Percentiles rank a stretch among this genome's conserved stretches.
These are phyloP conservation scores for Phytophthora aleatoria DNA, from an alignment of 352 stramenopile genomes.

Conservation along the genomic window DNA sequence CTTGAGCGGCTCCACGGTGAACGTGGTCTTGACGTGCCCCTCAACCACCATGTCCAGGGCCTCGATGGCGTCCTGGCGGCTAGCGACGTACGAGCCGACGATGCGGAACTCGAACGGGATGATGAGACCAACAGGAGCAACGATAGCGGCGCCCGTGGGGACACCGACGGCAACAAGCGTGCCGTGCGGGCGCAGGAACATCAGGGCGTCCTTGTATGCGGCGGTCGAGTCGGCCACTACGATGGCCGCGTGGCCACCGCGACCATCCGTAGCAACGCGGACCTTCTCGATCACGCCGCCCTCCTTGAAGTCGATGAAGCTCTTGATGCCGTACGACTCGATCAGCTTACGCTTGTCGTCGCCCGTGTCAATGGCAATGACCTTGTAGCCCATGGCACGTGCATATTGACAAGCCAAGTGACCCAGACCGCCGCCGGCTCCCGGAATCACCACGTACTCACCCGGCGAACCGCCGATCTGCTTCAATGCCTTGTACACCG, in stretches of 20 bases:
- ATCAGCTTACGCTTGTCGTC: constrained; percentile 70
- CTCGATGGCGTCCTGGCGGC: constrained; percentile 59
- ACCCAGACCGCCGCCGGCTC: constrained; percentile 76
- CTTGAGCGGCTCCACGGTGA: constrained; percentile 39
- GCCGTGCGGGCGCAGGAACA: constrained; percentile 69
- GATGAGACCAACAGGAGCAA: constrained; percentile 36
- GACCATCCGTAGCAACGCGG: constrained; percentile 44
- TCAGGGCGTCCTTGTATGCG: constrained; percentile 58
- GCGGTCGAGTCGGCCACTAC: constrained; percentile 71
- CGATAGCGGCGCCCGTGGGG: constrained; percentile 52
- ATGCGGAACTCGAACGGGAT: constrained; percentile 52
- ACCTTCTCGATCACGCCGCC: constrained; percentile 51
- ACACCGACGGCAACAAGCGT: constrained; percentile 72
- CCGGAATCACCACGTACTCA: constrained; percentile 66
- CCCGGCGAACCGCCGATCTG: constrained; percentile 52
- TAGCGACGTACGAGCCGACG: constrained; percentile 61
- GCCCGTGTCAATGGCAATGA: constrained; percentile 75
- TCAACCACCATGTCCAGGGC: constrained; percentile 52
- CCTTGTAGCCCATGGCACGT: constrained; percentile 66
- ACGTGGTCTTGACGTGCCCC: constrained; percentile 49
- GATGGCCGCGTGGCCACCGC: constrained; percentile 67
- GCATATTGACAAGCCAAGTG: constrained; percentile 85
- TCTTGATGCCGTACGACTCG: constrained; percentile 62
- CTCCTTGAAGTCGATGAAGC: constrained; percentile 78
- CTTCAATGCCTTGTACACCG: constrained; percentile 83